A percentile compares a stretch with the other conserved stretches of the same genome.
Evolutionary conservation across 2,329 filamentous ascomycete genomes (phyloP).

Genomic region (Ascocoryne sarcoides): DNA sequence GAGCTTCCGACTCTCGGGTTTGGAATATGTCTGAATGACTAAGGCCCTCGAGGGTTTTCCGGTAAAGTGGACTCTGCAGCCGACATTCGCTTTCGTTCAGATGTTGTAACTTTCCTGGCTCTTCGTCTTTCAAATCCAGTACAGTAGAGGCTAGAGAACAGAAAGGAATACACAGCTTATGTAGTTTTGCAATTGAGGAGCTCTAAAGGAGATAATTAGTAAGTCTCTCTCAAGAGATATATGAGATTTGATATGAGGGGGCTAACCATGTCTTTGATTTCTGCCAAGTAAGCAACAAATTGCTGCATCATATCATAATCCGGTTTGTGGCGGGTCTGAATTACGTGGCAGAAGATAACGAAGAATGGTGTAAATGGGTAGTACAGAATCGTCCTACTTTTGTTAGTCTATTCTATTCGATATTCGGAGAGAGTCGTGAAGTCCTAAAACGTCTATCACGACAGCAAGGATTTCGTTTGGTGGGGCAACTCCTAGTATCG

Average conservation of each 20-base stretch:
- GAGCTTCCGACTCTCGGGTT: neutral
- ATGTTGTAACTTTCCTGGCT: neutral
- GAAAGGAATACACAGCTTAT: conserved; percentile 9
- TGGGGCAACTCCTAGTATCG: too few relatives aligned
- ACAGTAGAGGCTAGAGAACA: neutral
- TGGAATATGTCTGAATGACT: too few relatives aligned
- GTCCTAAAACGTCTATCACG: too few relatives aligned
- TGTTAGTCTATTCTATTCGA: neutral
- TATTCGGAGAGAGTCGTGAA: neutral
- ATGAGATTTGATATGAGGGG: neutral
- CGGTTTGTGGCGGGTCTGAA: conserved; percentile 1
- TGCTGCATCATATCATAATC: conserved; percentile 7
- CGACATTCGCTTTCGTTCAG: neutral
- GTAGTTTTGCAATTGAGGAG: conserved; percentile 5
- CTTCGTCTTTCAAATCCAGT: neutral
- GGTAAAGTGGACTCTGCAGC: neutral
- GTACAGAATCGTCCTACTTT: conserved; percentile 11
- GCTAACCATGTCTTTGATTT: conserved; percentile 8
- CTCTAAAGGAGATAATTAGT: conserved; percentile 2
- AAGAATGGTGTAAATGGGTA: conserved; percentile 15
- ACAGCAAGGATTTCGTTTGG: too few relatives aligned
- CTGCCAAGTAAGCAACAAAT: conserved; percentile 8
- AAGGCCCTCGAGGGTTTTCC: neutral
- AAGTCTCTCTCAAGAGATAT: neutral
- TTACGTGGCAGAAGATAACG: conserved; percentile 11